Evolutionary conservation across 179 eudicot genomes (phyloP).

Genomic region (Beta corolliflora): DNA sequence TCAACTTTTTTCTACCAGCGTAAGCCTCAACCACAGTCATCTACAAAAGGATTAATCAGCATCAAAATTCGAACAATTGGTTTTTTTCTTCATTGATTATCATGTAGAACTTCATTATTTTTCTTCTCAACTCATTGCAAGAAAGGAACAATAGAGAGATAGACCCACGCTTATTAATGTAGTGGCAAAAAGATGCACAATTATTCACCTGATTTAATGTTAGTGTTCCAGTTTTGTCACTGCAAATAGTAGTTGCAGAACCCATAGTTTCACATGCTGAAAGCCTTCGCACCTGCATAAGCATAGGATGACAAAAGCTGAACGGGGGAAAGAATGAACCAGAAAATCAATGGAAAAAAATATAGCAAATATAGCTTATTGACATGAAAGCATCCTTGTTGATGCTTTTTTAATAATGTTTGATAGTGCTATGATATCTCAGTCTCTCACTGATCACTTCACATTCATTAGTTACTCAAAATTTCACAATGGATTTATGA

Average conservation of each 20-base stretch:
- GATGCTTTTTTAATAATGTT: neutral
- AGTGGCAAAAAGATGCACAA: constrained; percentile 1
- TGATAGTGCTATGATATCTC: too few species aligned
- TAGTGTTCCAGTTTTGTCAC: constrained; percentile 96
- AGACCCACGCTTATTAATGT: neutral
- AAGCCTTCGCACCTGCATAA: constrained; percentile 84
- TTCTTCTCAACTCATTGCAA: neutral
- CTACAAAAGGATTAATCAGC: constrained; percentile 30
- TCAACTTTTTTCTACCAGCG: constrained; percentile 64
- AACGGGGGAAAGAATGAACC: neutral
- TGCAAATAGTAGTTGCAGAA: constrained; percentile 97
- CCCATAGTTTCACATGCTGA: constrained; percentile 99
- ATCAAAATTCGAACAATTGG: too few species aligned
- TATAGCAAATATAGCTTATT: neutral
- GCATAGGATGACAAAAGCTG: constrained; percentile 11
- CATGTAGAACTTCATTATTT: neutral
- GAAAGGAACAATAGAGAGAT: neutral
- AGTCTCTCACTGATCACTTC: neutral
- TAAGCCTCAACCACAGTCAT: constrained; percentile 94
- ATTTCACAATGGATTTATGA: neutral
- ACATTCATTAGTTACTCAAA: neutral
- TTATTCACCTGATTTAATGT: constrained; percentile 78
- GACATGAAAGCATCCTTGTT: too few species aligned
- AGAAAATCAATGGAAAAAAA: neutral
- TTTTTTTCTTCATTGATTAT: neutral